Conservation (phyloP, 1,284 basidiomycete genomes). For the Sanguinoderma infundibulare region DNA sequence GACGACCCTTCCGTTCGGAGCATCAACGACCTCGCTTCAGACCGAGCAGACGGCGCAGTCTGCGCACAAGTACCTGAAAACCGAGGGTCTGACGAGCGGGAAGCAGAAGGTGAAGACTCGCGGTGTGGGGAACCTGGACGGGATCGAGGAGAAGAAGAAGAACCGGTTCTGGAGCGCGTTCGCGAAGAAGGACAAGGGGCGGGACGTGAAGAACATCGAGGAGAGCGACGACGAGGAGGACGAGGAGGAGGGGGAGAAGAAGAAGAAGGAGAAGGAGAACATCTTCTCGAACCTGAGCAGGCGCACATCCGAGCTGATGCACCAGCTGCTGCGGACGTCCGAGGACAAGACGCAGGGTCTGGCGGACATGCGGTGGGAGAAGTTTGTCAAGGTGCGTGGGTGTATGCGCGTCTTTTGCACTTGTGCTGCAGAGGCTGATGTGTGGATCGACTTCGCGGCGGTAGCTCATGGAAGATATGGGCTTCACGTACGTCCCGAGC, state of each 20-base stretch:
- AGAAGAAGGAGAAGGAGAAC: conserved; percentile 47
- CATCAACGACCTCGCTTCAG: conserved; percentile 48
- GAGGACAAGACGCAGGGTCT: conserved; percentile 60
- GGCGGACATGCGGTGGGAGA: conserved; percentile 75
- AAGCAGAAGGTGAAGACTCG: conserved; percentile 76
- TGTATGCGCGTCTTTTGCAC: background rate
- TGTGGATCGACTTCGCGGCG: background rate
- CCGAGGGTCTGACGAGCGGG: conserved; percentile 45
- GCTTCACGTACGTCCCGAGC: conserved; percentile 70
- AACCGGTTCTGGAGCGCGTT: conserved; percentile 57
- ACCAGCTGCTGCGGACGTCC: conserved; percentile 62
- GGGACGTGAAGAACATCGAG: conserved; percentile 34
- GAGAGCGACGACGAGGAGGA: conserved; percentile 36
- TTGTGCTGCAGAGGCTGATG: background rate
- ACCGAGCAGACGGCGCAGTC: conserved; percentile 62
- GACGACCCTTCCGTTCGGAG: conserved; percentile 34
- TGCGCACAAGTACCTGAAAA: conserved; percentile 67
- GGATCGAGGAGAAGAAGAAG: conserved; percentile 47
- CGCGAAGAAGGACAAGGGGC: conserved; percentile 34
- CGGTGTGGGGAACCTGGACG: conserved; percentile 52
- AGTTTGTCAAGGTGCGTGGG: conserved; percentile 54
- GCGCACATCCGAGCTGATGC: conserved; percentile 62
- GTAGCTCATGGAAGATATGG: conserved; percentile 79
- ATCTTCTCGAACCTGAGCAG: conserved; percentile 57
- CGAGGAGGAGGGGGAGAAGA: conserved; percentile 31